phyloP scores from a whole-genome alignment of 2,329 filamentous ascomycete genomes.

The Ceratocystis cacaofunesta region DNA sequence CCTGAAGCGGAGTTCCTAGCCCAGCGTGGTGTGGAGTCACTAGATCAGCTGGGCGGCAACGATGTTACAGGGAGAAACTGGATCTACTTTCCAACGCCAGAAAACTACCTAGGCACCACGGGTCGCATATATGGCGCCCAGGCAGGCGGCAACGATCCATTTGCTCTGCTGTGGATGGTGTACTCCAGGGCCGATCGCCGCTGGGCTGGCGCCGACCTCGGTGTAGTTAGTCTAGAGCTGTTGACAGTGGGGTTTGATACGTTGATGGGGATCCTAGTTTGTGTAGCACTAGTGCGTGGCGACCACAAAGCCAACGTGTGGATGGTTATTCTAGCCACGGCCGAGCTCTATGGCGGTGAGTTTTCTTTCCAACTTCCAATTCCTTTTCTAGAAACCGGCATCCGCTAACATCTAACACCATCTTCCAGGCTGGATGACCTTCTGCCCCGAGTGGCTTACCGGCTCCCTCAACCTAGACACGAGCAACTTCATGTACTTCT shows the following conservation, averaged over 20 bases:
- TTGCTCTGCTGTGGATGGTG: constrained; percentile 53
- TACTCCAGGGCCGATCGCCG: constrained; percentile 49
- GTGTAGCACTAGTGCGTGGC: constrained; percentile 42
- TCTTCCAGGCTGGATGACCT: constrained; percentile 50
- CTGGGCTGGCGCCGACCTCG: constrained; percentile 49
- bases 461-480: constrained; percentile 47
- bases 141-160: constrained; percentile 37
- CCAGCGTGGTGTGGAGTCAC: background rate
- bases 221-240: constrained; percentile 49
- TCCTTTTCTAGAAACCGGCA: background rate
- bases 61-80: constrained; percentile 15
- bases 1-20: constrained; percentile 19
- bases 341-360: constrained; percentile 49
- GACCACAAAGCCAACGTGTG: constrained; percentile 42
- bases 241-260: constrained; percentile 50
- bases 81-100: constrained; percentile 33
- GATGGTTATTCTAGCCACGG: constrained; percentile 51
- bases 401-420: background rate
- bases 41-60: constrained; percentile 11
- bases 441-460: constrained; percentile 53
- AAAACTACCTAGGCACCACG: constrained; percentile 37
- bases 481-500: constrained; percentile 53
- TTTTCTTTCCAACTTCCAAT: constrained; percentile 5
- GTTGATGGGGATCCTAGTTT: constrained; percentile 43
- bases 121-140: constrained; percentile 40